phyloP scores from a whole-genome alignment of 2,329 filamentous ascomycete species.

The Hymenoscyphus occultus region DNA sequence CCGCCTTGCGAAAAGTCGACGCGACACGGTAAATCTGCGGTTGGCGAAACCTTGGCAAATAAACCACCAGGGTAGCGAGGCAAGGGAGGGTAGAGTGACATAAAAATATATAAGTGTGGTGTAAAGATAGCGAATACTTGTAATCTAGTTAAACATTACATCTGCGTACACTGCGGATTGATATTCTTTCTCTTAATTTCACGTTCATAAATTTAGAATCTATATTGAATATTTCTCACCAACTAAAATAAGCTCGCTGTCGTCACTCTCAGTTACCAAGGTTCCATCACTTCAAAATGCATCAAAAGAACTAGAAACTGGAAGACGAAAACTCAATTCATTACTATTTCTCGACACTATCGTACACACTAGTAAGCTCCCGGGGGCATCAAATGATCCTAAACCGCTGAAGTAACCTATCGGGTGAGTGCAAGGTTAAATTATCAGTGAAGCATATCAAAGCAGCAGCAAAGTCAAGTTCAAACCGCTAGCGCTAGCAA shows the following conservation, averaged over 20 bases:
- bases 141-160: no score
- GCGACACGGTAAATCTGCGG: background rate
- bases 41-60: no score
- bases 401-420: constrained; percentile 11
- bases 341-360: constrained; percentile 22
- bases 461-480: constrained; percentile 2
- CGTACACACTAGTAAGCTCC: constrained; percentile 18
- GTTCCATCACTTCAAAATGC: background rate
- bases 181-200: no score
- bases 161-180: no score
- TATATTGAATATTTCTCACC: no score
- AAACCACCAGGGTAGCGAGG: no score
- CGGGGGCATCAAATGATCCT: background rate
- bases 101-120: no score
- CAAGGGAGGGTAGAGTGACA: no score
- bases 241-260: no score
- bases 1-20: no score
- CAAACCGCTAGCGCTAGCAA: background rate
- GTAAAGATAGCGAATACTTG: no score
- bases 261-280: background rate
- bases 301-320: background rate
- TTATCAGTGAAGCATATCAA: constrained; percentile 10
- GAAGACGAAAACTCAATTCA: background rate
- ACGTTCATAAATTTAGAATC: no score
- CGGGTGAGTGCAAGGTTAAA: constrained; percentile 19